Percentiles rank a stretch among this genome's conserved stretches.
These are phyloP conservation scores for Triticum dicoccoides DNA, from an alignment of 176 grass and related monocot species.

Conservation along the genomic window DNA sequence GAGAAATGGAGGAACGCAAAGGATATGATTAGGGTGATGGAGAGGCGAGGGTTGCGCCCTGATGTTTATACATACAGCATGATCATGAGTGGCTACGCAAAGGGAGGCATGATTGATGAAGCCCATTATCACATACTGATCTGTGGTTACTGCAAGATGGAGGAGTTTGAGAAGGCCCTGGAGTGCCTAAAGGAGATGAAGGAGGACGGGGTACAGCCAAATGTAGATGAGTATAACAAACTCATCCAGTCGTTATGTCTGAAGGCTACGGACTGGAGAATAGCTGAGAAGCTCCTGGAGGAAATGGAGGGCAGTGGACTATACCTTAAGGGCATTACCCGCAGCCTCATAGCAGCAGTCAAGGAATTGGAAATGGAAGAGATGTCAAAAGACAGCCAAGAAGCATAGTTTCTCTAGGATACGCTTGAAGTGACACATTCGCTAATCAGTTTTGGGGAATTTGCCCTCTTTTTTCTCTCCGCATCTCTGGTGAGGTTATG, in stretches of 20 bases:
- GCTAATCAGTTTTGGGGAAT: constrained; percentile 31
- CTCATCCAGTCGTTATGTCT: constrained; percentile 89
- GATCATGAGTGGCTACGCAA: constrained; percentile 80
- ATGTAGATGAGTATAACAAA: constrained; percentile 85
- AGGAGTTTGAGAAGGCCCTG: constrained; percentile 79
- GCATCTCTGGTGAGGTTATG: constrained; percentile 38
- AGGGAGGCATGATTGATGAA: constrained; percentile 79
- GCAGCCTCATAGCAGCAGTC: constrained; percentile 79
- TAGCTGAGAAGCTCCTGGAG: constrained; percentile 67
- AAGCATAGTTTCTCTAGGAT: constrained; percentile 53
- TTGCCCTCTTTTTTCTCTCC: constrained; percentile 11
- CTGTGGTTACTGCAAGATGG: constrained; percentile 93
- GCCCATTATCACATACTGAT: constrained; percentile 87
- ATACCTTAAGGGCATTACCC: constrained; percentile 52
- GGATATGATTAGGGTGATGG: constrained; percentile 64
- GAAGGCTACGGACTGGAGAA: constrained; percentile 79
- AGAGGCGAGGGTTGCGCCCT: constrained; percentile 59
- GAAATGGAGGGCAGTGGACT: constrained; percentile 77
- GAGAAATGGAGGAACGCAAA: constrained; percentile 75
- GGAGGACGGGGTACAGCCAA: constrained; percentile 79
- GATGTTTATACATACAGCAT: constrained; percentile 89
- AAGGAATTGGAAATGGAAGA: constrained; percentile 86
- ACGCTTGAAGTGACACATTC: background rate
- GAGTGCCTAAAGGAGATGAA: constrained; percentile 92
- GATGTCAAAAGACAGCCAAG: constrained; percentile 31